Evolutionary conservation across 768 basidiomycete genomes (phyloP).

Genomic region (Macrolepiota dolichaula): DNA sequence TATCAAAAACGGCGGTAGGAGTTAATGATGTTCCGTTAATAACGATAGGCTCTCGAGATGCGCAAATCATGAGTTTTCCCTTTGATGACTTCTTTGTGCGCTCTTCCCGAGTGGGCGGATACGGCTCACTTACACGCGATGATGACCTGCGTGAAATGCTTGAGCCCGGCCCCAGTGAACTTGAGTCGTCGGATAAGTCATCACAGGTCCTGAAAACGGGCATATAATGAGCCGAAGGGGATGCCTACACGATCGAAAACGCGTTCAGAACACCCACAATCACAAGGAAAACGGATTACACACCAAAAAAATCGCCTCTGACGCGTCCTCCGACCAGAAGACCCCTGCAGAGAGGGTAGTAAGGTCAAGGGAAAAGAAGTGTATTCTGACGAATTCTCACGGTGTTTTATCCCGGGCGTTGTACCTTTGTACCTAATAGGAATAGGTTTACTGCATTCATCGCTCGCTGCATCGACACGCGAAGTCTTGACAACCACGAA

Average conservation of each 20-base stretch:
- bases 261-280: not conserved
- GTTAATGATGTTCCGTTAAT: conserved; percentile 35
- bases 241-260: conserved; percentile 1
- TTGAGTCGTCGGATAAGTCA: not conserved
- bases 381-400: conserved; percentile 1
- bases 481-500: no score
- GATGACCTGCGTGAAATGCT: not conserved
- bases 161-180: not conserved
- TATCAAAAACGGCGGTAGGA: conserved; percentile 55
- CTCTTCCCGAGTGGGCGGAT: not conserved
- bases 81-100: not conserved
- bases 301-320: conserved; percentile 1
- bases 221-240: conserved; percentile 2
- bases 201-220: conserved; percentile 7
- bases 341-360: not conserved
- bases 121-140: not conserved
- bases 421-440: not conserved
- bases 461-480: not conserved
- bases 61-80: not conserved
- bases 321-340: not conserved
- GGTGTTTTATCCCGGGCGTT: not conserved
- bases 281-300: not conserved
- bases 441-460: not conserved
- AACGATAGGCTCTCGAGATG: conserved; percentile 20
- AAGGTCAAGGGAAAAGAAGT: not conserved